Percentiles rank a stretch among this genome's conserved stretches.
Conservation (phyloP, 2,329 filamentous ascomycete genomes). For the Monilinia polystroma region DNA sequence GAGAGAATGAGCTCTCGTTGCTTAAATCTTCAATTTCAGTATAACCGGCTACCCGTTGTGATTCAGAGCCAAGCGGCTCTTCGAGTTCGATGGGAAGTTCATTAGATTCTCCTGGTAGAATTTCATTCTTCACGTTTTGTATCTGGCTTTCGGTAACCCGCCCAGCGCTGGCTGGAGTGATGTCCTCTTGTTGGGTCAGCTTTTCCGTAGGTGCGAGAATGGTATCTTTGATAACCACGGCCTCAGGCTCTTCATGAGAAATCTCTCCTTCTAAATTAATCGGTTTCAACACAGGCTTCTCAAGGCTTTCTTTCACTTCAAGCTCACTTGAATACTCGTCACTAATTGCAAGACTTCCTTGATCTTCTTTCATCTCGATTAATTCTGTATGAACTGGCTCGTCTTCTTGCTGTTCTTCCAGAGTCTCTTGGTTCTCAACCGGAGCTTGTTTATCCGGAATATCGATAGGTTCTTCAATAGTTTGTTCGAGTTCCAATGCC, state of each 20-base stretch:
- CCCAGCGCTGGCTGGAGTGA: accelerated
- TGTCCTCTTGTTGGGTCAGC: accelerated
- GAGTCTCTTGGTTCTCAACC: not conserved
- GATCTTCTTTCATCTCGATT: not conserved
- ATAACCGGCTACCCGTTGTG: accelerated
- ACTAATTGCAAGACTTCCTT: too few relatives aligned
- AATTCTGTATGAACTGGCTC: not conserved
- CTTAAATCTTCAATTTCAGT: not conserved
- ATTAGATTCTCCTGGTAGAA: not conserved
- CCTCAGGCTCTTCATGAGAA: not conserved
- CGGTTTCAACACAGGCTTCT: not conserved
- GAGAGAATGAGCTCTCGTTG: not conserved
- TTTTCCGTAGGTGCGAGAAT: not conserved
- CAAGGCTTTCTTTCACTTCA: accelerated
- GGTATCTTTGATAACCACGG: accelerated
- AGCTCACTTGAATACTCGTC: not conserved
- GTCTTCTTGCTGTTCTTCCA: not conserved
- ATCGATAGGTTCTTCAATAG: not conserved
- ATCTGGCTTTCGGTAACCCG: not conserved
- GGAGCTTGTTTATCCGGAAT: not conserved
- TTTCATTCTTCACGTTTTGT: not conserved
- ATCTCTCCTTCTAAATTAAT: not conserved
- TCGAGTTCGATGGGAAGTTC: not conserved
- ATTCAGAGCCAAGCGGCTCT: not conserved
- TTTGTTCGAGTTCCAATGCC: accelerated